These are phyloP conservation scores for Closterium sp. DNA, from an alignment of 139 green algal species.

Conservation along the genomic window DNA sequence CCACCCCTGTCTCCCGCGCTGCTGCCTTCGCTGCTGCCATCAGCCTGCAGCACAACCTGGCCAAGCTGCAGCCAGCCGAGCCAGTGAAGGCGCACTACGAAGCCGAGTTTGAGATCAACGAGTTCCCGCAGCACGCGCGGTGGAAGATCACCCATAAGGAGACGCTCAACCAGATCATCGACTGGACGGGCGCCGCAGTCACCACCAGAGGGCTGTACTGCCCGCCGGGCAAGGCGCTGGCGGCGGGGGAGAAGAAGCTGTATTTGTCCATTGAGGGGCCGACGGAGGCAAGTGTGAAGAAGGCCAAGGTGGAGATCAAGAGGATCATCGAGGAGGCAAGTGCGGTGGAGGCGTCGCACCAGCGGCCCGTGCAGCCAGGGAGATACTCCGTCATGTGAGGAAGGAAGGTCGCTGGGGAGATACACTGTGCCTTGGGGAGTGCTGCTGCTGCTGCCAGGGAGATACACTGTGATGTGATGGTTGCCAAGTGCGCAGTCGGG, in stretches of 20 bases:
- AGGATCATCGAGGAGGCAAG: conserved; percentile 40
- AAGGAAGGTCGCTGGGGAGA: neutral
- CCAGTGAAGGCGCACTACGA: conserved; percentile 67
- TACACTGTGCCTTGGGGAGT: neutral
- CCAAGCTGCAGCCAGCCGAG: conserved; percentile 33
- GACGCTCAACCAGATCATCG: conserved; percentile 75
- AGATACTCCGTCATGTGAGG: conserved; percentile 39
- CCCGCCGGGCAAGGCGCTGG: conserved; percentile 55
- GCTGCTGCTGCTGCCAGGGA: neutral
- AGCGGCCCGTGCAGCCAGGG: conserved; percentile 23
- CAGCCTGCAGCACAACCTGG: conserved; percentile 47
- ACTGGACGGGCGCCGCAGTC: conserved; percentile 83
- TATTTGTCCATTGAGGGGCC: conserved; percentile 88
- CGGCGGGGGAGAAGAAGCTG: conserved; percentile 87
- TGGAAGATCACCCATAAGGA: conserved; percentile 92
- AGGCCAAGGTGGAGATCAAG: conserved; percentile 51
- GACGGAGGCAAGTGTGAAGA: conserved; percentile 48
- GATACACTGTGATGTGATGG: neutral
- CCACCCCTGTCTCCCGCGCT: conserved; percentile 24
- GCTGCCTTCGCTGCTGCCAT: conserved; percentile 51
- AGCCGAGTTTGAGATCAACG: conserved; percentile 97
- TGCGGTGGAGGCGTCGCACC: neutral
- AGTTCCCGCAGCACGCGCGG: conserved; percentile 92
- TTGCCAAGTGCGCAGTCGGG: too few species aligned
- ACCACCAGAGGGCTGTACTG: conserved; percentile 78